These are phyloP conservation scores for Heritiera littoralis DNA, from an alignment of 345 rosid genomes.

Conservation along the genomic window DNA sequence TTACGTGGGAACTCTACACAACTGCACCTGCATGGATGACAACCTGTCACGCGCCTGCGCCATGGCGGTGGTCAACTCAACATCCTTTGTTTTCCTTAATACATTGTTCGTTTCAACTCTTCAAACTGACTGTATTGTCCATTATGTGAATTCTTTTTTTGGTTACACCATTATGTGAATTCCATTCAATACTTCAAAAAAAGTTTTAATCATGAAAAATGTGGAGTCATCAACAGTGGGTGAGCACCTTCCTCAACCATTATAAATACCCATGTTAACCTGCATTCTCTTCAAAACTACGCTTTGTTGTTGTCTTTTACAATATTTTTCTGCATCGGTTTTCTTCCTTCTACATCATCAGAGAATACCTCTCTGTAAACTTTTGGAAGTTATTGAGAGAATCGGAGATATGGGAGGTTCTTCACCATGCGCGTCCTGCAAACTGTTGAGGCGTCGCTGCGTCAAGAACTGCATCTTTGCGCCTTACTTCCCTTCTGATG, in stretches of 20 bases:
- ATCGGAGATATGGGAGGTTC: slow-evolving; percentile 47
- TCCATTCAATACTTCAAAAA: not conserved
- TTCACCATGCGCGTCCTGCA: slow-evolving; percentile 89
- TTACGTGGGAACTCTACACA: slow-evolving; percentile 28
- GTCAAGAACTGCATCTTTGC: slow-evolving; percentile 84
- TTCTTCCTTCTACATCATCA: not conserved
- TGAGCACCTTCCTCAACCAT: slow-evolving; percentile 18
- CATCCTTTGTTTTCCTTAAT: slow-evolving; percentile 6
- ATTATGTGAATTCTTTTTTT: too few species aligned
- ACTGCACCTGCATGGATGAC: slow-evolving; percentile 42
- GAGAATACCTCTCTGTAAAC: not conserved
- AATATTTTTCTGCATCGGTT: not conserved
- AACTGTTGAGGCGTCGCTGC: slow-evolving; percentile 74
- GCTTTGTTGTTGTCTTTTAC: slow-evolving; percentile 5
- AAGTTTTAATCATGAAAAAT: slow-evolving; percentile 17
- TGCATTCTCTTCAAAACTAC: slow-evolving; percentile 42
- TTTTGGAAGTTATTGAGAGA: not conserved
- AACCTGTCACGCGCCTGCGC: slow-evolving; percentile 61
- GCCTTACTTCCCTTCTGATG: slow-evolving; percentile 84
- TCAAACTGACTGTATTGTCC: not conserved
- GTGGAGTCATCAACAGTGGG: slow-evolving; percentile 32
- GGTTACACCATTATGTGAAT: not conserved
- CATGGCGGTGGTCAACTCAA: slow-evolving; percentile 52
- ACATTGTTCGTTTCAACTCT: not conserved
- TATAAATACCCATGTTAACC: slow-evolving; percentile 48